Percentiles rank a stretch among this genome's conserved stretches.
Evolutionary conservation across 495 filamentous ascomycete genomes (phyloP).

Genomic region (Alectoria sarmentosa): DNA sequence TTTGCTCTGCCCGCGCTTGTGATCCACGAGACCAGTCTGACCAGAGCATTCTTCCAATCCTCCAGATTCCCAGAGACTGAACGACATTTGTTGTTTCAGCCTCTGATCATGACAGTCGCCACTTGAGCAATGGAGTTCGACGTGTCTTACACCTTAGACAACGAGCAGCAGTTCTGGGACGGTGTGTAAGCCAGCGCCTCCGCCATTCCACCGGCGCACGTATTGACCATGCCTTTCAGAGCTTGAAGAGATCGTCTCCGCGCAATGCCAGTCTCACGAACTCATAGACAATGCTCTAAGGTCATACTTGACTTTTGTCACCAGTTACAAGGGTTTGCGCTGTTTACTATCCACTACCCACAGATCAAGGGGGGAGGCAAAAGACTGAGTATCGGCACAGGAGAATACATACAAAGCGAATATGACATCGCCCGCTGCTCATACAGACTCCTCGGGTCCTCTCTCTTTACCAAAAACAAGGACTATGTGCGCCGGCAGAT

Average conservation of each 20-base stretch:
- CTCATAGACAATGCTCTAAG: conserved; percentile 82
- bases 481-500: conserved; percentile 92
- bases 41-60: not conserved
- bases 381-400: conserved; percentile 35
- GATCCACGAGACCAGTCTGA: not conserved
- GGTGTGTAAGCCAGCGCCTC: conserved; percentile 45
- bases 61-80: not conserved
- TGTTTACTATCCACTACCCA: conserved; percentile 9
- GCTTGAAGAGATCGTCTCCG: conserved; percentile 71
- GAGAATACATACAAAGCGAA: conserved; percentile 74
- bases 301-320: conserved; percentile 71
- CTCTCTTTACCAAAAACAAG: conserved; percentile 62
- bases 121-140: conserved; percentile 51
- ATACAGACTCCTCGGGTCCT: conserved; percentile 69
- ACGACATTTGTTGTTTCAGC: not conserved
- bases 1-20: not conserved
- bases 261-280: conserved; percentile 64
- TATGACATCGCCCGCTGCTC: conserved; percentile 80
- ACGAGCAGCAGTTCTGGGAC: conserved; percentile 89
- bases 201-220: conserved; percentile 15
- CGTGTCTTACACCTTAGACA: conserved; percentile 62
- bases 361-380: conserved; percentile 6
- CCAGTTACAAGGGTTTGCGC: conserved; percentile 59
- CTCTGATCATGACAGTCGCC: conserved; percentile 9
- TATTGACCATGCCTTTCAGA: conserved; percentile 43